Evolutionary conservation across 1,284 basidiomycete species (phyloP), one percentile per base, ranked within the genome.

Genomic region (Lentinus polychrous): DNA sequence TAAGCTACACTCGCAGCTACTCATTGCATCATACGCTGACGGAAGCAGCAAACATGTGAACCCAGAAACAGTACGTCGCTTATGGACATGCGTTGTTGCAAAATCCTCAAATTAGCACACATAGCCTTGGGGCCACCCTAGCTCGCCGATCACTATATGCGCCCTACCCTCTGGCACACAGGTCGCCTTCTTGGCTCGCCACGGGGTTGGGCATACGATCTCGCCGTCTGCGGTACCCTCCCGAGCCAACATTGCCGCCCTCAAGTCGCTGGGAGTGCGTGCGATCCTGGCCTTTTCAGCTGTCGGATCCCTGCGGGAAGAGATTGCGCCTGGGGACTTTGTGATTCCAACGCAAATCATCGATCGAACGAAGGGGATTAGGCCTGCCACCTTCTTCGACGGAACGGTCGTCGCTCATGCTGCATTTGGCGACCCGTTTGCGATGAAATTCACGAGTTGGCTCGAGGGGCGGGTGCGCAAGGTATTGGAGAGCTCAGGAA

Each of bases 231-330:
- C 77, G 39, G 86, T 97, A 1, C 93, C 93, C 35, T 70, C 75
- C 1, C 83, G 91, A 45, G 95, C 94, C 55, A 98, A 99, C 75
- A 94, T 98, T 62, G 89, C 94, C 12, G 94, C 94, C 0, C 78
- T 98, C 57, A 98, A 98, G 71, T 83, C 81, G 45, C 75, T 99
- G 54, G 95, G 95, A 45, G 90, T 93, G 12, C 81, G 86, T 52
- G 88, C 85, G 36, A 82, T 99, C 60, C 74, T 98, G 52, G 93
- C 94, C 1, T 99, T 99, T 74, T 91, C 86, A 14, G 95, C 95
- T 7, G 95, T 99, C 38, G 95, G 95, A 33, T 94, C 90, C n/a
- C 78, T 99, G 37, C 78, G 92, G 40, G 95, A 99, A 67, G 93
- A 97, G 60, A 92, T 98, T 62, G 67, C 79, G n/a, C 91, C 91